Evolutionary conservation across 495 filamentous ascomycete genomes (phyloP).

Genomic region (Hypoxylon lienhwacheense): DNA sequence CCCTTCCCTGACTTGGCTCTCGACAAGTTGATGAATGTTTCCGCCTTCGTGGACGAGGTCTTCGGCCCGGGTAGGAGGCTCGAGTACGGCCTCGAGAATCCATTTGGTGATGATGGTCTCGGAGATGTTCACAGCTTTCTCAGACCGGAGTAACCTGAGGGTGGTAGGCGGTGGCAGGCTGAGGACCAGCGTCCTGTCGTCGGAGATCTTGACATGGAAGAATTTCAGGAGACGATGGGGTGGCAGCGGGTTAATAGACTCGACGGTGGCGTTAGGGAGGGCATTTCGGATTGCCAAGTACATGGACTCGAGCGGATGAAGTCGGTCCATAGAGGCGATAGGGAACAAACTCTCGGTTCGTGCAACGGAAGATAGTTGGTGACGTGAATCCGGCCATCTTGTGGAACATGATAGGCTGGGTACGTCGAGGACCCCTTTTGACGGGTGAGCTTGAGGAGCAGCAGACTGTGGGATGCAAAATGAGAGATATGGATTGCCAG

Average conservation of each 20-base stretch:
- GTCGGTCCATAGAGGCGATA: constrained; percentile 41
- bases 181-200: constrained; percentile 40
- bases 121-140: constrained; percentile 39
- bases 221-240: constrained; percentile 40
- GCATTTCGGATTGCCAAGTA: constrained; percentile 38
- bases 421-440: constrained; percentile 31
- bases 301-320: constrained; percentile 39
- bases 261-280: constrained; percentile 36
- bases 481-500: constrained; percentile 24
- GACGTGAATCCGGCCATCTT: constrained; percentile 33
- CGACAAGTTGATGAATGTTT: not conserved
- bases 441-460: constrained; percentile 20
- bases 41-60: not conserved
- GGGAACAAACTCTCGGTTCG: constrained; percentile 20
- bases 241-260: constrained; percentile 32
- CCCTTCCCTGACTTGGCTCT: not conserved
- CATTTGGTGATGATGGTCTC: constrained; percentile 42
- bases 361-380: constrained; percentile 28
- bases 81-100: constrained; percentile 30
- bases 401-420: constrained; percentile 36
- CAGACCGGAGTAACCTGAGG: constrained; percentile 46
- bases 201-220: constrained; percentile 41
- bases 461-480: constrained; percentile 25
- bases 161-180: constrained; percentile 40
- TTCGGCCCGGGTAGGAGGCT: not conserved